Evolutionary conservation across 1,284 basidiomycete genomes (phyloP), one percentile per base, ranked within the genome.

Genomic region (Cryptococcus sp.): DNA sequence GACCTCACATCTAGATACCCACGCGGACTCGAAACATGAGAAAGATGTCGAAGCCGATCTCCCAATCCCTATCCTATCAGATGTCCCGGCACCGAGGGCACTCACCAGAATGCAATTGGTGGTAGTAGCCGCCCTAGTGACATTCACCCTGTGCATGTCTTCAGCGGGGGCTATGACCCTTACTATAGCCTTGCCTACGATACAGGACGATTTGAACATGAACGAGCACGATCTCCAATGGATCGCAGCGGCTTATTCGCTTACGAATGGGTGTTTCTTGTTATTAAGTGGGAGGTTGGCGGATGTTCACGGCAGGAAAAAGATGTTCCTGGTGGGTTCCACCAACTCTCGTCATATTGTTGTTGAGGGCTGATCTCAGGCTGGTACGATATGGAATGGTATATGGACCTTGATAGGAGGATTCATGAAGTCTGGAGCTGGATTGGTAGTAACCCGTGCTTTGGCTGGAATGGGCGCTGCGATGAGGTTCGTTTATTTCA

Each of bases 231-330:
- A 69, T 53, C 71, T 88, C 1, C 82, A 87, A 57, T 89, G 87
- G 87, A 74, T 86, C 2, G 67, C 82, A 9, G 80, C 79, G 4
- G 80, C 82, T 2, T 83, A 81, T 62, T 68, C 80, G 0, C 61
- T 69, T 19, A 64, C 49, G 9, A 57, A 84, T 81, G 87, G 85
- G 16, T 88, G 87, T 55, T 78, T 88, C 39, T 76, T 89, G 10
- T 73, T 90, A 1, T 76, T 87, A 1, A 81, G 83, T 36, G 87
- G 87, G 0, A 77, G 86, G 40, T 66, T 88, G 3, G 85, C 86
- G 4, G 87, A 89, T 69, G 73, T 88, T 2, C 81, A 84, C 59
- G 87, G 87, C 1, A 77, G 84, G 31, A 87, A 85, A 64, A 76
- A 76, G 50, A 75, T 78, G 0, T 88, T 87, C 59, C 48, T 83